Evolutionary conservation across 2,329 filamentous ascomycete species (phyloP), one percentile per base, ranked within the genome.

Genomic region (Gliomastix tumulicola): DNA sequence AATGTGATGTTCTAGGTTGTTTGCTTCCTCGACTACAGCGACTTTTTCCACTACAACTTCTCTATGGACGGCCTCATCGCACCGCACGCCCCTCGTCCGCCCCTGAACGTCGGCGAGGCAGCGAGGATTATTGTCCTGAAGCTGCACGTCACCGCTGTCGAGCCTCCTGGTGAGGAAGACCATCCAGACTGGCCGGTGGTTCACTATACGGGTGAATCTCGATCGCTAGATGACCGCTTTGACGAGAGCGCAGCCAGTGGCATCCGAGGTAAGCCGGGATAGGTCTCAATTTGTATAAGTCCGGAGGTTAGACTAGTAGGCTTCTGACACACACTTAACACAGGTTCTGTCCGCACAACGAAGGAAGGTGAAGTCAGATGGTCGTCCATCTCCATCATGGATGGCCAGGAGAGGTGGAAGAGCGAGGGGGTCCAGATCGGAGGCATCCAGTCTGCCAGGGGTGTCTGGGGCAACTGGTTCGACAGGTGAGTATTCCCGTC

Each of bases 401-500:
- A 70, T 45, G 79, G 81, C 33, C 69, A 84, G 44, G 78, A 84
- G 49, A 66, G 82, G 17, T 89, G 84, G 85, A 71, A 76, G n/a
- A 84, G 79, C 49, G 85, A 90, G 59, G 76, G 82, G 8, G 66
- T 89, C 6, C 85, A 90, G 55, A 57, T 89, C 6, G 84, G 84
- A 10, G 85, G 84, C 0, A 48, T 77, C 2, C 60, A 65, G 34
- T 81, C 79, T 6, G 76, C 72, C 7, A 69, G 83, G 7, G 84
- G 84, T 2, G 76, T 88, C 0, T 51, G 88, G 3, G 84, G 85
- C 1, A 81, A 77, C 35, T 90, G 85, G 85, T 89, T 88, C 49
- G 83, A 87, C 48, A 81, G 79, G 76, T 79, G 61, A 42, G 63
- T n/a, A n/a, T n/a, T n/a, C n/a, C n/a, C n/a, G n/a, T n/a, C n/a